A percentile compares a stretch with the other conserved stretches of the same genome.
Evolutionary conservation across 2,329 filamentous ascomycete genomes (phyloP).

Genomic region (Aspergillus terreus): DNA sequence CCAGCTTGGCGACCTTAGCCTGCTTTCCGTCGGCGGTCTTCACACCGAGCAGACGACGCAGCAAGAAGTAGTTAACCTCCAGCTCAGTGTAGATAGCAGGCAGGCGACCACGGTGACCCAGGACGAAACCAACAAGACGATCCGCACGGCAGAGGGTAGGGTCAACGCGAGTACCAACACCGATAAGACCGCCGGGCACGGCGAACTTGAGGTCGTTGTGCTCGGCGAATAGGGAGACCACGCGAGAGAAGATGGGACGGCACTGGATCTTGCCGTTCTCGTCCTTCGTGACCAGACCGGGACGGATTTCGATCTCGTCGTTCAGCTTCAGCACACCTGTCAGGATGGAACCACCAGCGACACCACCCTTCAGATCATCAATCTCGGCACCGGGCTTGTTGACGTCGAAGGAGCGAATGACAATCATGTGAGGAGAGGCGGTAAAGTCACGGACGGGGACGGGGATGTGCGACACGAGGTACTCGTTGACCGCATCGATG

Average conservation of each 20-base stretch:
- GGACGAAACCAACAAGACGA: constrained; percentile 96
- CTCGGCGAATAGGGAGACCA: constrained; percentile 94
- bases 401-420: constrained; percentile 98
- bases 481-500: constrained; percentile 96
- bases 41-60: constrained; percentile 90
- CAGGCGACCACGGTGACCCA: constrained; percentile 87
- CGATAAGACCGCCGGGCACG: constrained; percentile 93
- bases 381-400: constrained; percentile 99
- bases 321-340: constrained; percentile 95
- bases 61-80: constrained; percentile 98
- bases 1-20: constrained; percentile 96
- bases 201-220: constrained; percentile 98
- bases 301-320: constrained; percentile 97
- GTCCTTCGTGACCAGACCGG: constrained; percentile 96
- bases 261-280: constrained; percentile 91
- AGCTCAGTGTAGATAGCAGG: constrained; percentile 98
- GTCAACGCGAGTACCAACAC: constrained; percentile 96
- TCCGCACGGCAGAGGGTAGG: constrained; percentile 97
- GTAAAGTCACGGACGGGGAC: constrained; percentile 88
- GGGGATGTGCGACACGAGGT: constrained; percentile 91
- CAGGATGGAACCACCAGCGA: constrained; percentile 93
- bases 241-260: constrained; percentile 92
- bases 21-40: constrained; percentile 98
- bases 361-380: constrained; percentile 96
- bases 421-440: constrained; percentile 93